phyloP scores from a whole-genome alignment of 495 filamentous ascomycete species.

The Jackrogersella minutella region DNA sequence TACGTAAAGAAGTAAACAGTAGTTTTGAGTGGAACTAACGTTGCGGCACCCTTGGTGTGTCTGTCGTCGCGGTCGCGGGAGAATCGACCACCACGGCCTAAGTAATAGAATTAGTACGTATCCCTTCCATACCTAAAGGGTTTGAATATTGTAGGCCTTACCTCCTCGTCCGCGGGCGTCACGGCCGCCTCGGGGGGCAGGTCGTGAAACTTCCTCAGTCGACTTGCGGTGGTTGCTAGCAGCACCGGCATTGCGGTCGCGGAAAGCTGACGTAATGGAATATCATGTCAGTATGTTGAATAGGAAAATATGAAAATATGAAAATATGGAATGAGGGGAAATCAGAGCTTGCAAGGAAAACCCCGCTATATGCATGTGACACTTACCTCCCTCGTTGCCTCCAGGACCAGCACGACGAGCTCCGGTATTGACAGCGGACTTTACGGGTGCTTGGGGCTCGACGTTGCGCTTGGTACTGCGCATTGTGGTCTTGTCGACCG shows the following conservation, averaged over 20 bases:
- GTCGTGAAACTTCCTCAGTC: conserved; percentile 70
- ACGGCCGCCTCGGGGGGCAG: conserved; percentile 60
- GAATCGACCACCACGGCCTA: conserved; percentile 56
- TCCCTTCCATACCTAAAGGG: background rate
- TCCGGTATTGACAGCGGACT: conserved; percentile 53
- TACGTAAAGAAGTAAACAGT: background rate
- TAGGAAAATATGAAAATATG: conserved; percentile 2
- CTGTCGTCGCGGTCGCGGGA: conserved; percentile 75
- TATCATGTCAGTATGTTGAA: conserved; percentile 15
- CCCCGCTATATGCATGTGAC: conserved; percentile 13
- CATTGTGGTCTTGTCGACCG: conserved; percentile 81
- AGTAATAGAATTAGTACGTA: conserved; percentile 4
- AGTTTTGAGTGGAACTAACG: conserved; percentile 58
- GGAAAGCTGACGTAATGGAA: conserved; percentile 70
- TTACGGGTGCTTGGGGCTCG: conserved; percentile 71
- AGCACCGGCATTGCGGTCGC: conserved; percentile 84
- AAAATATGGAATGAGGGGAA: conserved; percentile 1
- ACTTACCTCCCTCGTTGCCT: conserved; percentile 84
- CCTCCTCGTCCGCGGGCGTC: conserved; percentile 68
- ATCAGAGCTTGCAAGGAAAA: background rate
- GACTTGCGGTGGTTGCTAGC: conserved; percentile 83
- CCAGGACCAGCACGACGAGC: conserved; percentile 63
- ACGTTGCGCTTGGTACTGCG: conserved; percentile 90
- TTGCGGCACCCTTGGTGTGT: conserved; percentile 76
- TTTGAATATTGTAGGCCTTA: conserved; percentile 39